These are phyloP conservation scores for Daedaleopsis nitida DNA, from an alignment of 768 basidiomycete genomes.

Conservation along the genomic window DNA sequence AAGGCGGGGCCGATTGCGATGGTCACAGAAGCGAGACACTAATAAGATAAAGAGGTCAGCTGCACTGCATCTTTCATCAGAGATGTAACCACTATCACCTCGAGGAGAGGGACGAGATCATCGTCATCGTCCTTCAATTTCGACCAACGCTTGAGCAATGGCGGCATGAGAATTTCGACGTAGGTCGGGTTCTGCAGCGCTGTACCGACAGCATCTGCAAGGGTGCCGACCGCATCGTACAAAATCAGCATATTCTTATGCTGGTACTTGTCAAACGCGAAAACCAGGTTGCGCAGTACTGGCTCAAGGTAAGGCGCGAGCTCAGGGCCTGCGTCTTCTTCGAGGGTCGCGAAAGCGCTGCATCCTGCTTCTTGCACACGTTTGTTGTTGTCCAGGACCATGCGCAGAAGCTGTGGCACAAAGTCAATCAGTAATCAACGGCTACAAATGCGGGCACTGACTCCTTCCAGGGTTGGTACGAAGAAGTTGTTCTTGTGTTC, in stretches of 20 bases:
- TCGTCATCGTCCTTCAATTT: slow-evolving; percentile 89
- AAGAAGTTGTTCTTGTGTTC: slow-evolving; percentile 92
- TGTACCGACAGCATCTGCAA: slow-evolving; percentile 93
- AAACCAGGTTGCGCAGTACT: slow-evolving; percentile 90
- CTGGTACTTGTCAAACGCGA: slow-evolving; percentile 97
- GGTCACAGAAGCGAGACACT: slow-evolving; percentile 98
- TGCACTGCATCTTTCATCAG: neutral
- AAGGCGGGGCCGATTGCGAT: slow-evolving; percentile 94
- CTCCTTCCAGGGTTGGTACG: slow-evolving; percentile 98
- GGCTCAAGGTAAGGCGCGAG: slow-evolving; percentile 94
- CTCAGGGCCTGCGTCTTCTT: slow-evolving; percentile 92
- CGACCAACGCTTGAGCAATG: slow-evolving; percentile 87
- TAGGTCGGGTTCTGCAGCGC: slow-evolving; percentile 84
- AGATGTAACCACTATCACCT: slow-evolving; percentile 56
- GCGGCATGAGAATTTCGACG: slow-evolving; percentile 96
- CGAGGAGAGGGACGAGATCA: slow-evolving; percentile 91
- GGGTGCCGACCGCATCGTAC: slow-evolving; percentile 97
- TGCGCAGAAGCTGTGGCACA: slow-evolving; percentile 79
- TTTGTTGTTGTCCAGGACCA: slow-evolving; percentile 98
- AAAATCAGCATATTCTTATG: slow-evolving; percentile 99
- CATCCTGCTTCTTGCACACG: slow-evolving; percentile 99
- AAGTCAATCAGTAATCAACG: neutral
- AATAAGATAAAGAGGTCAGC: neutral
- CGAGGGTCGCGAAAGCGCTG: slow-evolving; percentile 96
- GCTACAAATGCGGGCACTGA: slow-evolving; percentile 42